Conservation (phyloP, 108 stramenopile species). For the Discostella pseudostelligera region DNA sequence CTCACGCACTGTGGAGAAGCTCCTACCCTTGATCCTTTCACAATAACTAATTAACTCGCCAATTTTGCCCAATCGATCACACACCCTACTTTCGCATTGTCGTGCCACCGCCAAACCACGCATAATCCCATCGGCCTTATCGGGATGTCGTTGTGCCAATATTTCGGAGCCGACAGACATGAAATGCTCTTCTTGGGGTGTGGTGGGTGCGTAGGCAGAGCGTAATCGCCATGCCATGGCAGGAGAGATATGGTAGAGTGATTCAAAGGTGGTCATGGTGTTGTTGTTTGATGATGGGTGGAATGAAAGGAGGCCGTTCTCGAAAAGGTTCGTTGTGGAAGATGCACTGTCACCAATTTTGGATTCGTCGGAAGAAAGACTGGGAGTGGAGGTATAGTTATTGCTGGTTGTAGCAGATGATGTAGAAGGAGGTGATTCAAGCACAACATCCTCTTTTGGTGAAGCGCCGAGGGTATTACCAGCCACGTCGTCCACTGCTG, state of each 20-base stretch:
- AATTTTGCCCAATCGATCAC: constrained; percentile 30
- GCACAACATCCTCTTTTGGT: constrained; percentile 5
- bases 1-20: background rate
- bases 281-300: background rate
- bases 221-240: constrained; percentile 36
- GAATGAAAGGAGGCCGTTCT: background rate
- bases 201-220: constrained; percentile 38
- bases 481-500: too few species aligned
- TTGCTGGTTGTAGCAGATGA: background rate
- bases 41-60: constrained; percentile 29
- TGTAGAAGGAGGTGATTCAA: constrained; percentile 1
- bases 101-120: constrained; percentile 23
- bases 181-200: constrained; percentile 35
- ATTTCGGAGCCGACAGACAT: constrained; percentile 19
- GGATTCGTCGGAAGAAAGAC: background rate
- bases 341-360: background rate
- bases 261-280: constrained; percentile 44
- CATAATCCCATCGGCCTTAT: constrained; percentile 33
- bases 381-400: background rate
- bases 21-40: constrained; percentile 28
- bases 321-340: too few species aligned
- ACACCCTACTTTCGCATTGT: constrained; percentile 25
- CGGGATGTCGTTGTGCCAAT: constrained; percentile 32
- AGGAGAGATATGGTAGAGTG: constrained; percentile 38
- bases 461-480: background rate